Conservation (phyloP, 495 filamentous ascomycete genomes). For the Penicillium verhagenii region DNA sequence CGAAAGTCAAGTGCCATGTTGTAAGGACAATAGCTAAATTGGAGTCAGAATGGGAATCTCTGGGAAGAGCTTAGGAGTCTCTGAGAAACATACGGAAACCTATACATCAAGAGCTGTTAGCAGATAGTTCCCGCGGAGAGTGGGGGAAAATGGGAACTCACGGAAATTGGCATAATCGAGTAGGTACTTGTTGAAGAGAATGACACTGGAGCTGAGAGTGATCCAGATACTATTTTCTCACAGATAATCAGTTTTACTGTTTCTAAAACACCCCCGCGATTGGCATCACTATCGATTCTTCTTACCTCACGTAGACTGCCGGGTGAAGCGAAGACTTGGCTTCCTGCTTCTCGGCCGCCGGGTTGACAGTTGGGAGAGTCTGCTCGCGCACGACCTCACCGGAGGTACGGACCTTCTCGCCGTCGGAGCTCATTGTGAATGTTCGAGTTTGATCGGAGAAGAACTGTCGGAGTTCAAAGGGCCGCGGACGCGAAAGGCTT, state of each 20-base stretch:
- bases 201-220: constrained; percentile 83
- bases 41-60: constrained; percentile 16
- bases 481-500: constrained; percentile 49
- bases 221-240: constrained; percentile 78
- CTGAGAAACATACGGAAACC: constrained; percentile 42
- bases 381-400: constrained; percentile 66
- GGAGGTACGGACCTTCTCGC: constrained; percentile 77
- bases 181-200: constrained; percentile 99
- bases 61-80: neutral
- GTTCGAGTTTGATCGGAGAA: constrained; percentile 45
- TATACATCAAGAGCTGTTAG: constrained; percentile 15
- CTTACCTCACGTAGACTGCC: constrained; percentile 85
- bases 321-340: constrained; percentile 71
- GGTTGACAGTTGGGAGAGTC: constrained; percentile 77
- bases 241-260: neutral
- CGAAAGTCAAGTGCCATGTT: constrained; percentile 89
- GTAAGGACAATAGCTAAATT: constrained; percentile 67
- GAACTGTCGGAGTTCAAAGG: constrained; percentile 53
- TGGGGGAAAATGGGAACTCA: constrained; percentile 46
- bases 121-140: neutral
- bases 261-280: no score
- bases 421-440: constrained; percentile 61
- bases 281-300: no score
- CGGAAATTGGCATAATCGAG: constrained; percentile 79
- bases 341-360: constrained; percentile 63